Base-by-base conservation (phyloP, 2,329 filamentous ascomycete species). In the Alternaria sp. region DNA sequence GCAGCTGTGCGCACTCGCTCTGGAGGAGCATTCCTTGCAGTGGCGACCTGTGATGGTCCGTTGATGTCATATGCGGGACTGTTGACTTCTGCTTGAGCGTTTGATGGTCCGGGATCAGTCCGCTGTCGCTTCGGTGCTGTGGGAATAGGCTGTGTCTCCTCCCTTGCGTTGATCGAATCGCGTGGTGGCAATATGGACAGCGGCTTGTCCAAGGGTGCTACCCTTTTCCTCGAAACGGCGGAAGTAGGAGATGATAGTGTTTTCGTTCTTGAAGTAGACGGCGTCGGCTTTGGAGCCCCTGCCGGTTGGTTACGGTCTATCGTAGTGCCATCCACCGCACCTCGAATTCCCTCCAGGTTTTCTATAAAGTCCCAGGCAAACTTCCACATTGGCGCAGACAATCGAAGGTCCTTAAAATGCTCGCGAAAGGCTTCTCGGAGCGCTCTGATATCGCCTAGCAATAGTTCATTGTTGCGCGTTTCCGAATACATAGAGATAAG, bases 401-500 rank as follows among this genome's bases (percentile, higher is more conserved):
- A 58, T n/a, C 75, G 69, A 17, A 80, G 56, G 23, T 80, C 77
- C 10, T 32, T 52, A 21, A 77, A 77, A 1, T 73, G 57, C 43
- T 76, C 68, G 19, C 78, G 72, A 17, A 79, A 61, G 0, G 46
- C 52, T 10, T 61, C 60, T 21, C 78, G 68, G 49, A 80, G 61
- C 2, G 62, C 53, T 23, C 61, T 66, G 21, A 80, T 77, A 32
- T 80, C 75, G 0, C 72, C 73, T 13, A 79, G 57, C 0, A 81
- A 67, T 7, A 77, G 40, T 8, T 56, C 59, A 21, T 75, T 69
- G 52, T 73, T 73, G 11, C 77, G 62, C 5, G 65, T 68, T 10
- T 76, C 72, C 1, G 66, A 71, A 57, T 78, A 71, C 53, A 70
- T 67, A 1, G 76, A 80, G 17, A 80, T 77, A 5, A 81, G 60